These are phyloP conservation scores for Macrotyloma uniflorum DNA, from an alignment of 306 rosid species.

Conservation along the genomic window DNA sequence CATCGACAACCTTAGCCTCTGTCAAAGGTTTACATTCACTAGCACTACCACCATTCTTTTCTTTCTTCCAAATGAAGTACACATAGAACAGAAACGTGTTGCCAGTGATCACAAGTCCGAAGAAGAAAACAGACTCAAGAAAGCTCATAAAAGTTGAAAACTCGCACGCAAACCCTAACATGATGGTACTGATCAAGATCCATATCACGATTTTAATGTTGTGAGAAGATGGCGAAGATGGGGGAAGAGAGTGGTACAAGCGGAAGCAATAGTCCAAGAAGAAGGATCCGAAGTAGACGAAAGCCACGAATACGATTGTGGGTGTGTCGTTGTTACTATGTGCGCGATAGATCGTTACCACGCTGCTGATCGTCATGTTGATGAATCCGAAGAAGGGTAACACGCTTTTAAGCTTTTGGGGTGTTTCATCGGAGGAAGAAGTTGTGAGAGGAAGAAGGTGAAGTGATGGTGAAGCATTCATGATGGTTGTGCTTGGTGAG, in stretches of 20 bases:
- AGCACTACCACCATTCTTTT: neutral
- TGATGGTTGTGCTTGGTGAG: neutral
- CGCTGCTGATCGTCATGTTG: slow-evolving; percentile 27
- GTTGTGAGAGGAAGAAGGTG: neutral
- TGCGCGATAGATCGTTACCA: slow-evolving; percentile 28
- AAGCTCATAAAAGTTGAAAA: slow-evolving; percentile 30
- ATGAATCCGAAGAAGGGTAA: slow-evolving; percentile 14
- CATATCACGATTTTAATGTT: slow-evolving; percentile 25
- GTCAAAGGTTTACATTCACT: neutral
- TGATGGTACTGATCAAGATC: slow-evolving; percentile 28
- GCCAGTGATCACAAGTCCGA: slow-evolving; percentile 5
- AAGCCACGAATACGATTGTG: slow-evolving; percentile 1
- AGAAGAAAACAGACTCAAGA: neutral
- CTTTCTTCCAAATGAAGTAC: slow-evolving; percentile 21
- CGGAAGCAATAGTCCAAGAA: slow-evolving; percentile 25
- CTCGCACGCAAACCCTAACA: slow-evolving; percentile 40
- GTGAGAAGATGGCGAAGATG: neutral
- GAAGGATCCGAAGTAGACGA: slow-evolving; percentile 21
- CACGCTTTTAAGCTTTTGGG: neutral
- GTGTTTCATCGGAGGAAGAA: neutral
- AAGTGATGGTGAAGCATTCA: neutral
- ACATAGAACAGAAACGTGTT: slow-evolving; percentile 32
- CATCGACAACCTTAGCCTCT: neutral
- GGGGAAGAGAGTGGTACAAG: neutral
- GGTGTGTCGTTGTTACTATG: slow-evolving; percentile 15